A percentile compares a stretch with the other conserved stretches of the same genome.
phyloP scores from a whole-genome alignment of 2,329 filamentous ascomycete genomes.

The Apiospora kogelbergensis region DNA sequence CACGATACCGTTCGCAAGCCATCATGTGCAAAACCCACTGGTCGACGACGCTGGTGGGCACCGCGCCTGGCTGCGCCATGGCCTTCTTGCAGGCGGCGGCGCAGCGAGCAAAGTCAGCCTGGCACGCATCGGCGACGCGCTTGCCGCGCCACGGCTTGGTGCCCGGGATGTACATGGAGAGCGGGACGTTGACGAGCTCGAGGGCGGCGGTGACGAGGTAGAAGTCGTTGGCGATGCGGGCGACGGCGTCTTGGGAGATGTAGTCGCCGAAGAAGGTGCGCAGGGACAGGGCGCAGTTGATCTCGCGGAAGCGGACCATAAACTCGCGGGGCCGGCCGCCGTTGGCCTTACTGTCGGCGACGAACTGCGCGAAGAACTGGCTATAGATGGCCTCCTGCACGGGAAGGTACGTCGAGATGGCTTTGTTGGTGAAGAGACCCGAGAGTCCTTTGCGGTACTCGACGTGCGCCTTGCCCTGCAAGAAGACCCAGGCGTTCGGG shows the following conservation, averaged over 20 bases:
- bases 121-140: constrained; percentile 69
- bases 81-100: constrained; percentile 70
- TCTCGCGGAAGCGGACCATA: constrained; percentile 73
- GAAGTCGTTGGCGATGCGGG: constrained; percentile 77
- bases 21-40: constrained; percentile 75
- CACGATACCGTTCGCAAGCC: constrained; percentile 66
- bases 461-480: constrained; percentile 73
- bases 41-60: constrained; percentile 73
- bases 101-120: constrained; percentile 69
- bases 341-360: constrained; percentile 55
- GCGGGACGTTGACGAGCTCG: constrained; percentile 76
- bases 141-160: constrained; percentile 78
- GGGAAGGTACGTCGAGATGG: constrained; percentile 69
- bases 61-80: constrained; percentile 64
- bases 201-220: constrained; percentile 76
- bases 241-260: constrained; percentile 69
- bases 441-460: constrained; percentile 78
- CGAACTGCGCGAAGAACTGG: constrained; percentile 68
- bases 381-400: constrained; percentile 72
- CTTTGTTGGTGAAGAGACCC: constrained; percentile 71
- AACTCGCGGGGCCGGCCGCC: constrained; percentile 61
- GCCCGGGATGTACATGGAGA: constrained; percentile 68
- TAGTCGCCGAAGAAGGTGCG: constrained; percentile 81
- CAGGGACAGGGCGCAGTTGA: constrained; percentile 77
- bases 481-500: constrained; percentile 74